These are phyloP conservation scores for Lactarius psammicola DNA, from an alignment of 768 basidiomycete species.

Conservation along the genomic window DNA sequence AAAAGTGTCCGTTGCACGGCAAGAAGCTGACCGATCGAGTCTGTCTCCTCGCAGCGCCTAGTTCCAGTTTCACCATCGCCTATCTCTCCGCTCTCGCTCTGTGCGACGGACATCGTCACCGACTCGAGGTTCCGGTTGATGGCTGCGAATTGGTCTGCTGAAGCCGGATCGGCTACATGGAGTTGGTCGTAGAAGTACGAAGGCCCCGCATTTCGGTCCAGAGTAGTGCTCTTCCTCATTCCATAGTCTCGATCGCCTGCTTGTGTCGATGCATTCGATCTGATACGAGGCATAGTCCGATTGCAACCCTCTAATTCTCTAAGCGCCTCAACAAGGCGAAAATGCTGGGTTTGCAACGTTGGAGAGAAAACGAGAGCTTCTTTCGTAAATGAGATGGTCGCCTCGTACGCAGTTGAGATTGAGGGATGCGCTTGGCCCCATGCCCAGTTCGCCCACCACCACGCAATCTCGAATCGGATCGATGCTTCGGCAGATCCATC, in stretches of 20 bases:
- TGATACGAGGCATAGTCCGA: not conserved
- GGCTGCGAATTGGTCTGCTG: not conserved
- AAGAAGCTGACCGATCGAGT: slow-evolving; percentile 36
- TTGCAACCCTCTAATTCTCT: not conserved
- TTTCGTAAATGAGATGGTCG: not conserved
- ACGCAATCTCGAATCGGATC: not conserved
- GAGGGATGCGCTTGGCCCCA: not conserved
- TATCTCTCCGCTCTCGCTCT: no score
- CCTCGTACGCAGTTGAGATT: not conserved
- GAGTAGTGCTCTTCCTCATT: slow-evolving; percentile 6
- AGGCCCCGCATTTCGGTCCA: not conserved
- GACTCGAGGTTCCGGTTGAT: not conserved
- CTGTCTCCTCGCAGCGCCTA: no score
- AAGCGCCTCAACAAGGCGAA: not conserved
- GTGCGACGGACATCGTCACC: not conserved
- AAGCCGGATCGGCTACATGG: not conserved
- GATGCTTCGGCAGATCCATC: not conserved
- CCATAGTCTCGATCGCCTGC: slow-evolving; percentile 1
- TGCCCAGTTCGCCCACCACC: not conserved
- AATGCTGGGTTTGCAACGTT: not conserved
- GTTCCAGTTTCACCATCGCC: no score
- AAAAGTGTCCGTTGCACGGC: not conserved
- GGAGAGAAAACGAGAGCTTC: no score
- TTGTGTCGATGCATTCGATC: not conserved
- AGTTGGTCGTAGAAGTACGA: not conserved